Evolutionary conservation across 306 rosid species (phyloP).

Genomic region (Chamaecrista fasciculata): DNA sequence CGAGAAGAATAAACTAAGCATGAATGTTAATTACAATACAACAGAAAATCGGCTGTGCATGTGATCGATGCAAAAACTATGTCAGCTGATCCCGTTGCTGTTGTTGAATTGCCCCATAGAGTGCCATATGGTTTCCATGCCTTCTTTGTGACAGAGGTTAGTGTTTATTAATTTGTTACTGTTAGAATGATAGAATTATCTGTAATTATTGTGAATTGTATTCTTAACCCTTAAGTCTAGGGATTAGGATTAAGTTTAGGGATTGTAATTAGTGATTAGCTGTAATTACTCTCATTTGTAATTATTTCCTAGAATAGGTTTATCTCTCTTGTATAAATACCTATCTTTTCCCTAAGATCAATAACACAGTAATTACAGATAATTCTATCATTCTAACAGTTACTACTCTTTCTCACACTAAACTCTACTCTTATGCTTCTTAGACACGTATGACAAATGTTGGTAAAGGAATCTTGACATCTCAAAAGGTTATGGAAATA

Average conservation of each 20-base stretch:
- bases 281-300: too few relatives aligned
- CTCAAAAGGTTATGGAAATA: background rate
- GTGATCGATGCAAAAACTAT: constrained; percentile 85
- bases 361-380: too few relatives aligned
- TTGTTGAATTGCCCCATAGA: constrained; percentile 76
- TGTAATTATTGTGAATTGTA: too few relatives aligned
- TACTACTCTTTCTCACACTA: background rate
- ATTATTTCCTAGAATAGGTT: too few relatives aligned
- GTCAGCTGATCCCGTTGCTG: constrained; percentile 86
- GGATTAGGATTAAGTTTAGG: too few relatives aligned
- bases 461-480: background rate
- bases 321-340: too few relatives aligned
- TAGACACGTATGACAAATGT: background rate
- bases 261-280: too few relatives aligned
- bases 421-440: background rate
- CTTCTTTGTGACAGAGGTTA: constrained; percentile 85
- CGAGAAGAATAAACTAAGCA: constrained; percentile 13
- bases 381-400: too few relatives aligned
- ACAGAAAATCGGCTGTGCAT: constrained; percentile 73
- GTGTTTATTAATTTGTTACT: constrained; percentile 28
- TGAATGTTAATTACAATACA: constrained; percentile 19
- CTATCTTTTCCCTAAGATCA: too few relatives aligned
- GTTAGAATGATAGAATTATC: too few relatives aligned
- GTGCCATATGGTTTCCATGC: constrained; percentile 96
- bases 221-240: too few relatives aligned